Evolutionary conservation across 169 alveolate genomes (phyloP), one percentile per base, ranked within the genome.

Genomic region (Cryptosporidium sp.): DNA sequence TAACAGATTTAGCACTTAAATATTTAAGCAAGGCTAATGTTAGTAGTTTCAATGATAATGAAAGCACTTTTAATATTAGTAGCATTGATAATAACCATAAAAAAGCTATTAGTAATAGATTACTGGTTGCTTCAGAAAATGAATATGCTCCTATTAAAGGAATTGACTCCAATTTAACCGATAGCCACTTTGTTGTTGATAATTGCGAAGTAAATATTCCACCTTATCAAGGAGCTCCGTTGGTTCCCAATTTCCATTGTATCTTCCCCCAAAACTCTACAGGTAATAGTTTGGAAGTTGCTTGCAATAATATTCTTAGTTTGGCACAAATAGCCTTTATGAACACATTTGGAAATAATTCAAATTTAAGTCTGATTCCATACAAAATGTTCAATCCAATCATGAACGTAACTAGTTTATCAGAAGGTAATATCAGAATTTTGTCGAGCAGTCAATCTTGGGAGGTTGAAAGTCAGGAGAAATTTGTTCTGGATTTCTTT

Each of bases 181-280:
- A n/a, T n/a, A 10, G 8, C 37, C 12, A 56, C 37, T 26, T 26
- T 26, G 12, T 21, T 26, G 9, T 9, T 56, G 14, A 56, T 8
- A 26, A 56, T 10, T 56, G 67, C 35, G 67, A 56, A 10, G 6
- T 56, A 26, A 56, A 10, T 37, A 56, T 21, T 56, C 18, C 67
- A 23, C 6, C 67, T n/a, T 0, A 14, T 48, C n/a, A n/a, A 26
- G 67, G 21, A 26, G 3, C 67, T 26, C 67, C 37, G 5, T 0
- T 21, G 0, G 8, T 26, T 26, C 7, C 67, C 37, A 56, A 26
- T 26, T 56, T 56, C 67, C 67, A 56, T 10, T 56, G 67, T 10
- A 56, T 56, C 37, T 56, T 56, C 18, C 56, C 23, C 67, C 21
- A 56, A 26, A 56, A 56, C 14, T 56, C 67, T n/a, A 56, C 67